Percentiles rank a stretch among this genome's conserved stretches.
phyloP scores from a whole-genome alignment of 2,329 filamentous ascomycete species.

The Pseudocercospora macadamiae region DNA sequence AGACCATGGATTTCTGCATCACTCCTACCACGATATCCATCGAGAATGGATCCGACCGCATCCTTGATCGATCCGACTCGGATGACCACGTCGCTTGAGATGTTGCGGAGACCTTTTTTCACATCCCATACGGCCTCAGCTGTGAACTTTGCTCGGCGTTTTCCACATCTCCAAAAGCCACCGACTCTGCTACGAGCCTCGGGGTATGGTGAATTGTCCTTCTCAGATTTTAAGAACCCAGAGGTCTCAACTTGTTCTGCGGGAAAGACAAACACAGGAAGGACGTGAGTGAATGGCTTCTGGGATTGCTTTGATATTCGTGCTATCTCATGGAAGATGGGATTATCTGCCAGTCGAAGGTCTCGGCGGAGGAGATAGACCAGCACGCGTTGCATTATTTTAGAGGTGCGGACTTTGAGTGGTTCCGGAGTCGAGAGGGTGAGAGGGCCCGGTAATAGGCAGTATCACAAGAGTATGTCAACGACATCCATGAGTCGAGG shows the following conservation, averaged over 20 bases:
- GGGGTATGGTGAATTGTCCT: constrained; percentile 64
- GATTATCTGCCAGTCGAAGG: constrained; percentile 73
- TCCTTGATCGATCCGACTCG: constrained; percentile 65
- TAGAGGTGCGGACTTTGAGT: background rate
- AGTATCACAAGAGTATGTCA: background rate
- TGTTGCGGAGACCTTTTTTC: constrained; percentile 62
- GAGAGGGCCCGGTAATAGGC: background rate
- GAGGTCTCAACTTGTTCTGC: constrained; percentile 74
- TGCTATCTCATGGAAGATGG: constrained; percentile 64
- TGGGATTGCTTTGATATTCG: constrained; percentile 52
- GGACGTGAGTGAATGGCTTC: constrained; percentile 62
- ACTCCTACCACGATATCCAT: constrained; percentile 44
- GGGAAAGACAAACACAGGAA: constrained; percentile 71
- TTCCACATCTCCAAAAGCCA: constrained; percentile 73
- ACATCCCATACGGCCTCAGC: constrained; percentile 74
- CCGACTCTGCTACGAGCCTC: constrained; percentile 68
- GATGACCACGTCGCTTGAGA: constrained; percentile 65
- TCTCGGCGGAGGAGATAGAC: constrained; percentile 75
- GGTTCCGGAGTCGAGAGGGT: background rate
- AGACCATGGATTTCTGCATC: constrained; percentile 60
- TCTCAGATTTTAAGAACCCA: constrained; percentile 65
- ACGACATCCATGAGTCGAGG: background rate
- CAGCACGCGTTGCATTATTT: constrained; percentile 51
- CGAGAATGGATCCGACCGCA: constrained; percentile 61
- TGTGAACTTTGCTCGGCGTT: constrained; percentile 71